phyloP scores from a whole-genome alignment of 441 rosid genomes.

The Erodium trifolium region DNA sequence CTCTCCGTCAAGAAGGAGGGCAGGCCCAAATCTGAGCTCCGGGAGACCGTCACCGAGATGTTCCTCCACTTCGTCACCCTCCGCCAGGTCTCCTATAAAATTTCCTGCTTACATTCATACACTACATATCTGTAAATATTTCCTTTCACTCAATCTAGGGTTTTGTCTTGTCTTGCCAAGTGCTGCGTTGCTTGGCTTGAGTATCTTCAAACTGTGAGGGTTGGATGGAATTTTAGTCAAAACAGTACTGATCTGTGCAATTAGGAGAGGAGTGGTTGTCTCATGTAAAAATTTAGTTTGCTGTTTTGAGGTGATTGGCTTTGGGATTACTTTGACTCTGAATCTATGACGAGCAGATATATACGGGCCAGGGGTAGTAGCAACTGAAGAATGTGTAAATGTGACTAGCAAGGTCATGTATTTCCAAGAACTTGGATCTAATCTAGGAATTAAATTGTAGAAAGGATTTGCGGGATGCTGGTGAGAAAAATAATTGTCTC shows the following conservation, averaged over 20 bases:
- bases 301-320: neutral
- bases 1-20: constrained; percentile 50
- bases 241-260: neutral
- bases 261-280: neutral
- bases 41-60: constrained; percentile 68
- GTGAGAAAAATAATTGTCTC: no score
- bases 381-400: neutral
- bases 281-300: neutral
- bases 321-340: no score
- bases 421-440: no score
- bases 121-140: neutral
- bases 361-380: neutral
- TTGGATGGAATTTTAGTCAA: neutral
- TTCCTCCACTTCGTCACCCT: constrained; percentile 69
- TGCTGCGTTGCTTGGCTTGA: neutral
- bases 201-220: neutral
- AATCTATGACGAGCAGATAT: neutral
- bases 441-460: no score
- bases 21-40: constrained; percentile 50
- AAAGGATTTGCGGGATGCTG: no score
- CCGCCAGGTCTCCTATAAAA: constrained; percentile 51
- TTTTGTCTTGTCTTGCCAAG: constrained; percentile 2
- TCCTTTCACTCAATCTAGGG: constrained; percentile 2
- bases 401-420: no score
- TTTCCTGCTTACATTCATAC: neutral